phyloP scores from a whole-genome alignment of 768 basidiomycete species.

The Neoboletus brunneissimus region DNA sequence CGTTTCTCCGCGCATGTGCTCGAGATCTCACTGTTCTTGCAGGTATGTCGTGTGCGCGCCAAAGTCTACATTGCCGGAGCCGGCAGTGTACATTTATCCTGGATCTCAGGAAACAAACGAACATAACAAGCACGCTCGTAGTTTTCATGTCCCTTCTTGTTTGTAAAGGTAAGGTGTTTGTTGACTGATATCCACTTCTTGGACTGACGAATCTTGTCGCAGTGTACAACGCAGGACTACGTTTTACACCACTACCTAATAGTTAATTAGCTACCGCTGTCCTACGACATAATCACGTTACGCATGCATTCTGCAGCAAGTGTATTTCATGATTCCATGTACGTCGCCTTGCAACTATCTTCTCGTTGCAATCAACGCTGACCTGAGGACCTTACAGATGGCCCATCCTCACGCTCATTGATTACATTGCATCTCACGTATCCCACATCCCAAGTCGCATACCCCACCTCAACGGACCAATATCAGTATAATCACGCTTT shows the following conservation, averaged over 20 bases:
- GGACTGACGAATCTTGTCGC: slow-evolving; percentile 2
- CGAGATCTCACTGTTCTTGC: slow-evolving; percentile 8
- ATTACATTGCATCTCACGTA: slow-evolving; percentile 21
- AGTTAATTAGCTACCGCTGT: slow-evolving; percentile 22
- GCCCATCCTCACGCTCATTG: slow-evolving; percentile 25
- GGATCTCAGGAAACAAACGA: slow-evolving; percentile 56
- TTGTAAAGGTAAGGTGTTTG: slow-evolving; percentile 25
- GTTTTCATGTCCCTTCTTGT: slow-evolving; percentile 4
- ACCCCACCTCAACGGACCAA: slow-evolving; percentile 26
- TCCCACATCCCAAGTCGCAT: slow-evolving; percentile 20
- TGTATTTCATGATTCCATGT: slow-evolving; percentile 31
- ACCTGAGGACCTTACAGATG: slow-evolving; percentile 21
- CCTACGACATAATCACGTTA: slow-evolving; percentile 28
- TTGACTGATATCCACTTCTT: background rate
- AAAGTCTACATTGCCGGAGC: slow-evolving; percentile 71
- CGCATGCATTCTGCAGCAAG: slow-evolving; percentile 23
- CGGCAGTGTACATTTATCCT: slow-evolving; percentile 76
- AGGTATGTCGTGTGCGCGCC: slow-evolving; percentile 80
- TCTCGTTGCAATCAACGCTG: background rate
- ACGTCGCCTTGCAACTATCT: background rate
- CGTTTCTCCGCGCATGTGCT: background rate
- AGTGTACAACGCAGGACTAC: slow-evolving; percentile 31
- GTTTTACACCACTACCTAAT: slow-evolving; percentile 27
- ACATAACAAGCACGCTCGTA: slow-evolving; percentile 15
- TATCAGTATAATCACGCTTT: slow-evolving; percentile 24